Percentiles rank a stretch among this genome's conserved stretches.
phyloP scores from a whole-genome alignment of 306 rosid species.

The Lathyrus aphaca region DNA sequence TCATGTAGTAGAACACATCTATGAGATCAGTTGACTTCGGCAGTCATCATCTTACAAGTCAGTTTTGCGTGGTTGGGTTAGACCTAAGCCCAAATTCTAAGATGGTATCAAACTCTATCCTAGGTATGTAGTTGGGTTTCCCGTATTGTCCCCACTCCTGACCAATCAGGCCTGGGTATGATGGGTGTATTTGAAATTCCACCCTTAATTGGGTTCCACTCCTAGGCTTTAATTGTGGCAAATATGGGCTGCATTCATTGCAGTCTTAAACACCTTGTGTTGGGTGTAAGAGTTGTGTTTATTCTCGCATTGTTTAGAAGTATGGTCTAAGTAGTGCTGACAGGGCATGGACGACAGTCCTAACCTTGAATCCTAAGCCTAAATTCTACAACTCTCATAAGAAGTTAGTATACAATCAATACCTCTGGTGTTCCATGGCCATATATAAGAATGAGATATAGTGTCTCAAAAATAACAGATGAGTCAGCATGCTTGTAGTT shows the following conservation, averaged over 20 bases:
- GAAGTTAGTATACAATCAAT: conserved; percentile 31
- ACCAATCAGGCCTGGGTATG: neutral
- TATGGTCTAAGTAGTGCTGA: neutral
- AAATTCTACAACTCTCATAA: neutral
- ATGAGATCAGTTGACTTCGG: conserved; percentile 8
- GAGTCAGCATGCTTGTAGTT: conserved; percentile 98
- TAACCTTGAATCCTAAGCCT: neutral
- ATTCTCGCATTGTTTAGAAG: neutral
- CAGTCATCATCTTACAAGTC: neutral
- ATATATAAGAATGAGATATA: conserved; percentile 74
- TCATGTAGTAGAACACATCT: neutral
- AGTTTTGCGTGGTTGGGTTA: neutral
- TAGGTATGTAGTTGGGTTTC: neutral
- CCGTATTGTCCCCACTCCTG: neutral
- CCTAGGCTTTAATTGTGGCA: neutral
- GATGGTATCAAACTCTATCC: neutral
- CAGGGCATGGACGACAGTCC: neutral
- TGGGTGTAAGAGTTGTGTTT: neutral
- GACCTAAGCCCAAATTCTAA: neutral
- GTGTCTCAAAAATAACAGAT: conserved; percentile 93
- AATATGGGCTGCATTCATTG: conserved; percentile 7
- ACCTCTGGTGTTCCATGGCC: conserved; percentile 96
- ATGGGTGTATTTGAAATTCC: neutral
- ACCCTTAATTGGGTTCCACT: neutral
- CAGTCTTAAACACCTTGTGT: neutral